Percentiles rank a stretch among this genome's conserved stretches.
Evolutionary conservation across 1,284 basidiomycete genomes (phyloP).

Genomic region (Mycena sp.): DNA sequence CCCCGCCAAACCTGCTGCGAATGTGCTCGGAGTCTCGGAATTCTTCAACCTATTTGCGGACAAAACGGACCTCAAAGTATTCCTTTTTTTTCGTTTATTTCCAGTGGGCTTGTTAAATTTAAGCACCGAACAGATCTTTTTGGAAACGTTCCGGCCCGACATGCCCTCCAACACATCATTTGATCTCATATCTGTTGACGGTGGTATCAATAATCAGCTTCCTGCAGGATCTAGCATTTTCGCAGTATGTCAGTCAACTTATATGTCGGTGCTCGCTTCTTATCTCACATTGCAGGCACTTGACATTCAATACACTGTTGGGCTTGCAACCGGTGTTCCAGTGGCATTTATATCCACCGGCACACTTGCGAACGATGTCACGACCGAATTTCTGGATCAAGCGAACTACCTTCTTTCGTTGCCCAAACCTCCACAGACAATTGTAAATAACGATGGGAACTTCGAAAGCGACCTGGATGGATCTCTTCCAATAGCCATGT

Average conservation of each 20-base stretch:
- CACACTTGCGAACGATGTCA: background rate
- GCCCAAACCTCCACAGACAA: background rate
- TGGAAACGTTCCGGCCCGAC: conserved; percentile 33
- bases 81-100: too few relatives aligned
- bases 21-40: conserved; percentile 51
- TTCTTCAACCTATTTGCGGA: conserved; percentile 52
- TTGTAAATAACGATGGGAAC: background rate
- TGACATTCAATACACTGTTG: conserved; percentile 36
- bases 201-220: conserved; percentile 53
- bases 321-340: conserved; percentile 38
- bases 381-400: background rate
- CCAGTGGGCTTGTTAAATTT: too few relatives aligned
- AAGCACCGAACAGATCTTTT: conserved; percentile 44
- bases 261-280: too few relatives aligned
- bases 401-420: background rate
- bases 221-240: conserved; percentile 50
- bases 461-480: background rate
- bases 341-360: conserved; percentile 31
- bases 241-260: too few relatives aligned
- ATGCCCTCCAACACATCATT: conserved; percentile 28
- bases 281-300: too few relatives aligned
- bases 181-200: conserved; percentile 47
- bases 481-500: background rate
- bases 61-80: conserved; percentile 47
- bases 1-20: conserved; percentile 45